These are phyloP conservation scores for Arabidopsis hybrid DNA, from an alignment of 441 rosid genomes.

Conservation along the genomic window DNA sequence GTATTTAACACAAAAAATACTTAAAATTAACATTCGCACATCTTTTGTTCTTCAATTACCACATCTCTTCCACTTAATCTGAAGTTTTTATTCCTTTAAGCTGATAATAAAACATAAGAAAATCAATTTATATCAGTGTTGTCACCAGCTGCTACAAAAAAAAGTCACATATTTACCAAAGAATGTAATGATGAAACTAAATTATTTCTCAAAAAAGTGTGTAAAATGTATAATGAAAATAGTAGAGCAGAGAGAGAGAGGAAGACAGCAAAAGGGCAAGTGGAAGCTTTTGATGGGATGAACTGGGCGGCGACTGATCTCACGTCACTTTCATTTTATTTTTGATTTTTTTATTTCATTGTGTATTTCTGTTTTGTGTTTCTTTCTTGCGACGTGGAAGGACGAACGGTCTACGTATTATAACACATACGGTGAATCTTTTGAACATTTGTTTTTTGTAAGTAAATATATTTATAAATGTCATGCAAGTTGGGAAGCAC, in stretches of 20 bases:
- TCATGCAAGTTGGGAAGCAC: slow-evolving; percentile 38
- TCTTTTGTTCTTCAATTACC: neutral
- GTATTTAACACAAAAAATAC: neutral
- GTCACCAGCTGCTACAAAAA: neutral
- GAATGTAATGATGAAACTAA: slow-evolving; percentile 5
- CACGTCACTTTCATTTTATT: slow-evolving; percentile 30
- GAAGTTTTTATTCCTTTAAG: neutral
- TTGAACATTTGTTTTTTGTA: neutral
- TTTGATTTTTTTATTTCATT: neutral
- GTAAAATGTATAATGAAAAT: slow-evolving; percentile 5
- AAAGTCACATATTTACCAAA: neutral
- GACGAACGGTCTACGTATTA: slow-evolving; percentile 37
- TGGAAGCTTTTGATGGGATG: slow-evolving; percentile 69
- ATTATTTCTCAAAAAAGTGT: slow-evolving; percentile 1
- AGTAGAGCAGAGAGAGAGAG: slow-evolving; percentile 24
- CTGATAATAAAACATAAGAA: neutral
- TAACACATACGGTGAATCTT: slow-evolving; percentile 40
- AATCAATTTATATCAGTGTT: neutral
- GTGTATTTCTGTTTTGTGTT: neutral
- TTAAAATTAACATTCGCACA: neutral
- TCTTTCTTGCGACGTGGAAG: slow-evolving; percentile 27
- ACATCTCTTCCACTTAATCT: neutral
- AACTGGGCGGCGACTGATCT: slow-evolving; percentile 61
- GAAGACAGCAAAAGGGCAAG: slow-evolving; percentile 52
- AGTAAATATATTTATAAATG: neutral